Base-by-base conservation (phyloP, 2,329 filamentous ascomycete species). In the Colletotrichum filicis region DNA sequence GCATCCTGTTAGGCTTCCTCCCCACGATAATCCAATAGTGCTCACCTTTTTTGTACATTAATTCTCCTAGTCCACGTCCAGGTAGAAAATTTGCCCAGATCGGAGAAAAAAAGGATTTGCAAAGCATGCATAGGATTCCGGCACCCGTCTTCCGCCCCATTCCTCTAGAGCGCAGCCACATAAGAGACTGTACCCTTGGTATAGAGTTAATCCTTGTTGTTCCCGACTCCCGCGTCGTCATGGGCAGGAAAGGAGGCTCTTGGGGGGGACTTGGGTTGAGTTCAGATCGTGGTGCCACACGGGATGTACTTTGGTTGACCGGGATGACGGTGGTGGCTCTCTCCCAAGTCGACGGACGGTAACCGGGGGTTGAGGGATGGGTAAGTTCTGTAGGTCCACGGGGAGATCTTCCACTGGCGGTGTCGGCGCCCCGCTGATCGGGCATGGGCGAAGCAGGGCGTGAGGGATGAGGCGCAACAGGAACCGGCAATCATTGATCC, bases 401-500 rank as follows among this genome's bases (percentile, higher is more conserved):
- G 58, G 60, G 32, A 56, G 60, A 66, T 65, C 70, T 24, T 22
- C 60, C 22, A 61, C 60, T 70, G 55, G 26, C 56, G 66, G 60
- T 73, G 71, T 56, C 67, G 65, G 69, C 69, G 69, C 69, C 69
- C 69, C 69, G 42, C 69, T 59, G 24, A 42, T 61, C 67, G 56
- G 67, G 60, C 42, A 65, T 65, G 55, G 55, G 55, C 60, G 59
- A 73, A 59, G 26, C 66, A 60, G n/a, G 60, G 60, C 70, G 46
- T 8, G 53, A 56, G 57, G 60, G 66, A 67, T 69, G 66, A 70
- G 56, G 71, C 56, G 71, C 60, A 68, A 49, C 42, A 70, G 12
- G 37, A 42, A 16, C 56, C 57, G 67, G 53, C 60, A 61, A 22
- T 56, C 46, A 30, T 26, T 65, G 32, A 73, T 65, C 66, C 53